These are phyloP conservation scores for Protostelium mycophagum DNA, from an alignment of 78 protist genomes.

Conservation along the genomic window DNA sequence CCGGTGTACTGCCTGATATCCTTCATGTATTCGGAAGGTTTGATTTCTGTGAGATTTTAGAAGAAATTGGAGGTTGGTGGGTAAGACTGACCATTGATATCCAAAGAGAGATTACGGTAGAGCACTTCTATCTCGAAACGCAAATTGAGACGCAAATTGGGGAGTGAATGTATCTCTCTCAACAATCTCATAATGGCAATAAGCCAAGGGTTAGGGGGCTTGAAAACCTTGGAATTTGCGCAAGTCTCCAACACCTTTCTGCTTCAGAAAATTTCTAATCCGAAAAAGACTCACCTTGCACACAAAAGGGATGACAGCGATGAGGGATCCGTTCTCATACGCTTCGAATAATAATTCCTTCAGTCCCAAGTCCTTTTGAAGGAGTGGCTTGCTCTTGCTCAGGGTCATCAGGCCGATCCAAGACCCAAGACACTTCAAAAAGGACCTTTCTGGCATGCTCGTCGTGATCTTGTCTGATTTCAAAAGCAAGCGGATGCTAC, in stretches of 20 bases:
- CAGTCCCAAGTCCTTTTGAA: slow-evolving; percentile 81
- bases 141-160: slow-evolving; percentile 79
- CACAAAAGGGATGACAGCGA: slow-evolving; percentile 93
- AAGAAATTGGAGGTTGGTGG: not conserved
- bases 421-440: slow-evolving; percentile 92
- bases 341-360: slow-evolving; percentile 90
- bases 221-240: slow-evolving; percentile 63
- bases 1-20: not conserved
- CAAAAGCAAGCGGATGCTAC: slow-evolving; percentile 35
- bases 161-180: slow-evolving; percentile 75
- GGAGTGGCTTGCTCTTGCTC: slow-evolving; percentile 86
- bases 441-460: slow-evolving; percentile 68
- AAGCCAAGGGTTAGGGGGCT: slow-evolving; percentile 96
- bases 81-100: slow-evolving; percentile 12
- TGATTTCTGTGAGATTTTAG: not conserved
- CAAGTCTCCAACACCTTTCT: slow-evolving; percentile 64
- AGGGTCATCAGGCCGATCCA: slow-evolving; percentile 96
- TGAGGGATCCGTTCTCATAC: slow-evolving; percentile 57
- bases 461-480: slow-evolving; percentile 59
- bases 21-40: not conserved
- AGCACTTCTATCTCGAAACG: slow-evolving; percentile 95
- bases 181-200: slow-evolving; percentile 83
- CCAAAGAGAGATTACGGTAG: slow-evolving; percentile 68
- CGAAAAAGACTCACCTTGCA: slow-evolving; percentile 38
- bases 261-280: not conserved